phyloP scores from a whole-genome alignment of 2,329 filamentous ascomycete genomes.

The Cercospora zeae-maydis region DNA sequence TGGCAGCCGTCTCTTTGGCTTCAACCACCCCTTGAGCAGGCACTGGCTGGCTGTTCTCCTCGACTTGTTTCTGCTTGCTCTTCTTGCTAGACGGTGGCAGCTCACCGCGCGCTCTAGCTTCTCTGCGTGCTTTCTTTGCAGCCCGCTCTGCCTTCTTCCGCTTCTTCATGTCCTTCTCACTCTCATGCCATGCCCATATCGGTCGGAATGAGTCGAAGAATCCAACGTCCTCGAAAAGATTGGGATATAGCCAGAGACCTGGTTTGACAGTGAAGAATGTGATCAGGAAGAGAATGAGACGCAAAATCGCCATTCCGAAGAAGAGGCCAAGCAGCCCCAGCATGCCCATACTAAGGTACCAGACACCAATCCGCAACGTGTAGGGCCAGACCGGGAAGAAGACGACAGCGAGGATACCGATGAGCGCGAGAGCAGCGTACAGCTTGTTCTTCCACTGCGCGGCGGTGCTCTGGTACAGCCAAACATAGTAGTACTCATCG shows the following conservation, averaged over 20 bases:
- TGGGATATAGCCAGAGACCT: slow-evolving; percentile 96
- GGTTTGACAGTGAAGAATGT: slow-evolving; percentile 82
- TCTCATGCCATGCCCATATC: slow-evolving; percentile 90
- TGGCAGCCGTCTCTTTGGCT: slow-evolving; percentile 21
- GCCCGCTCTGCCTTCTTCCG: slow-evolving; percentile 37
- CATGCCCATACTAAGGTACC: slow-evolving; percentile 95
- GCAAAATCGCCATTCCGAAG: slow-evolving; percentile 96
- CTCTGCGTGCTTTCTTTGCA: slow-evolving; percentile 33
- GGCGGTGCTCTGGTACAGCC: slow-evolving; percentile 76
- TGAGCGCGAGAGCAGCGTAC: slow-evolving; percentile 78
- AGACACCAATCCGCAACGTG: slow-evolving; percentile 84
- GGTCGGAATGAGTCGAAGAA: slow-evolving; percentile 97
- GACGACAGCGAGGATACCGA: slow-evolving; percentile 81
- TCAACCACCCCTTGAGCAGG: slow-evolving; percentile 9
- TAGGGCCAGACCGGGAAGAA: slow-evolving; percentile 96
- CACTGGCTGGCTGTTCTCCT: slow-evolving; percentile 11
- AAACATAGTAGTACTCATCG: slow-evolving; percentile 91
- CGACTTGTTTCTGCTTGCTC: slow-evolving; percentile 22
- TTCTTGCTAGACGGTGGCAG: slow-evolving; percentile 14
- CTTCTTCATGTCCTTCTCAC: slow-evolving; percentile 37
- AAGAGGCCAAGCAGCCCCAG: slow-evolving; percentile 85
- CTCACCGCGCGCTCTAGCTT: slow-evolving; percentile 31
- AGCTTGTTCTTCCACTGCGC: slow-evolving; percentile 91
- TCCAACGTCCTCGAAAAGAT: slow-evolving; percentile 96
- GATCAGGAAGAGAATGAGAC: slow-evolving; percentile 87